Percentiles rank a stretch among this genome's conserved stretches.
Evolutionary conservation across 129 eudicot species (phyloP).

Genomic region (Arctium minus): DNA sequence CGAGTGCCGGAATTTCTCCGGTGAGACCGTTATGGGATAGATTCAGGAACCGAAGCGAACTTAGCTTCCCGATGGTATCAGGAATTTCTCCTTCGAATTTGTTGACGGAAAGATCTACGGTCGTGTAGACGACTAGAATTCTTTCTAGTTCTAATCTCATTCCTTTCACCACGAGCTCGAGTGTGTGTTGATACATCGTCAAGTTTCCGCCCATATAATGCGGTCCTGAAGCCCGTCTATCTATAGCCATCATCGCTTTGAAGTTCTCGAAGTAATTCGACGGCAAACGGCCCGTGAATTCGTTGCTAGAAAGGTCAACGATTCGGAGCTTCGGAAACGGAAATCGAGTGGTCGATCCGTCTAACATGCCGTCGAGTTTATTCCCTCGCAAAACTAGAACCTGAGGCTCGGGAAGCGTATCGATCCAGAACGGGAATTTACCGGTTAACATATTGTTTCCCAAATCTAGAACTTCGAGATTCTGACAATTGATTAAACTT

Average conservation of each 20-base stretch:
- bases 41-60: slow-evolving; percentile 30
- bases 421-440: slow-evolving; percentile 29
- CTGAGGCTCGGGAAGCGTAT: slow-evolving; percentile 30
- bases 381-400: slow-evolving; percentile 40
- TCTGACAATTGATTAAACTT: slow-evolving; percentile 12
- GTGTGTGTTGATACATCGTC: slow-evolving; percentile 17
- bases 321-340: slow-evolving; percentile 35
- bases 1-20: slow-evolving; percentile 13
- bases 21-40: slow-evolving; percentile 36
- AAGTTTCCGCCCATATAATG: slow-evolving; percentile 24
- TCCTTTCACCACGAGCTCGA: slow-evolving; percentile 28
- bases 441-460: slow-evolving; percentile 34
- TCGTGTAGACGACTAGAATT: slow-evolving; percentile 27
- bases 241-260: slow-evolving; percentile 23
- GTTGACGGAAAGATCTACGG: slow-evolving; percentile 37
- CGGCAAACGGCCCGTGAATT: slow-evolving; percentile 27
- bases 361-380: slow-evolving; percentile 25
- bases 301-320: slow-evolving; percentile 37
- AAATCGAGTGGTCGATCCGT: background rate
- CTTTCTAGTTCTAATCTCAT: slow-evolving; percentile 3
- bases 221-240: background rate
- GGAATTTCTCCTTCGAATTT: slow-evolving; percentile 41
- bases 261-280: slow-evolving; percentile 23
- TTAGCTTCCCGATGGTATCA: slow-evolving; percentile 12
- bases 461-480: slow-evolving; percentile 35